These are phyloP conservation scores for Chaetomiaceae sp. DNA, from an alignment of 2,329 filamentous ascomycete genomes.

Conservation along the genomic window DNA sequence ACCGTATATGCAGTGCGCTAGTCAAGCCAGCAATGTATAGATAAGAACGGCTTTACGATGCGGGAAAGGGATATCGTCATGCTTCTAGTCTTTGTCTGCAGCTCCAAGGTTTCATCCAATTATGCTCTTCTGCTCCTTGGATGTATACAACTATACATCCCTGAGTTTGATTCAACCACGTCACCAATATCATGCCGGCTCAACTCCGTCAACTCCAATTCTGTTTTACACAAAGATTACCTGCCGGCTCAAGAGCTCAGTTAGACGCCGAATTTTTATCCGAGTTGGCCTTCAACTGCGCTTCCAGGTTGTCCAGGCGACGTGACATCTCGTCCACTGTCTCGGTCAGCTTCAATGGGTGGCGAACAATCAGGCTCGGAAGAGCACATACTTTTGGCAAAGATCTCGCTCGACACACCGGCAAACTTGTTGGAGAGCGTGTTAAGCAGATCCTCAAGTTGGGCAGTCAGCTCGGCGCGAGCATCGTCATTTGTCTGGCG, in stretches of 20 bases:
- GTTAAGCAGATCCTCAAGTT: slow-evolving; percentile 83
- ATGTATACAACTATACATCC: too few species aligned
- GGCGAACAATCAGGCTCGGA: too few species aligned
- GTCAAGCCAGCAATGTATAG: slow-evolving; percentile 7
- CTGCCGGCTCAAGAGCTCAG: background rate
- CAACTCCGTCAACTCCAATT: background rate
- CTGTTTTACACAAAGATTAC: background rate
- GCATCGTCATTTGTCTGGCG: slow-evolving; percentile 40
- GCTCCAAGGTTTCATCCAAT: too few species aligned
- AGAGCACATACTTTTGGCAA: slow-evolving; percentile 68
- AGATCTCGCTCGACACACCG: slow-evolving; percentile 78
- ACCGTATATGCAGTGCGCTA: background rate
- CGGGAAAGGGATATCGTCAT: background rate
- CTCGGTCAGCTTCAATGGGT: slow-evolving; percentile 1
- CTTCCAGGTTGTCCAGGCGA: slow-evolving; percentile 77
- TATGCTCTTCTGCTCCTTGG: too few species aligned
- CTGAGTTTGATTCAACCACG: too few species aligned
- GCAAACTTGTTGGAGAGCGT: slow-evolving; percentile 82
- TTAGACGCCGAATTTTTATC: slow-evolving; percentile 28
- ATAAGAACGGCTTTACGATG: background rate
- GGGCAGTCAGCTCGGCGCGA: slow-evolving; percentile 64
- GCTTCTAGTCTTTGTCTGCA: background rate
- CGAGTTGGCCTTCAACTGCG: slow-evolving; percentile 60
- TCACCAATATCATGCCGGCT: too few species aligned
- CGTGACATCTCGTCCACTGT: slow-evolving; percentile 92